Base-by-base conservation (phyloP, 768 basidiomycete species). In the Trametes meyenii region DNA sequence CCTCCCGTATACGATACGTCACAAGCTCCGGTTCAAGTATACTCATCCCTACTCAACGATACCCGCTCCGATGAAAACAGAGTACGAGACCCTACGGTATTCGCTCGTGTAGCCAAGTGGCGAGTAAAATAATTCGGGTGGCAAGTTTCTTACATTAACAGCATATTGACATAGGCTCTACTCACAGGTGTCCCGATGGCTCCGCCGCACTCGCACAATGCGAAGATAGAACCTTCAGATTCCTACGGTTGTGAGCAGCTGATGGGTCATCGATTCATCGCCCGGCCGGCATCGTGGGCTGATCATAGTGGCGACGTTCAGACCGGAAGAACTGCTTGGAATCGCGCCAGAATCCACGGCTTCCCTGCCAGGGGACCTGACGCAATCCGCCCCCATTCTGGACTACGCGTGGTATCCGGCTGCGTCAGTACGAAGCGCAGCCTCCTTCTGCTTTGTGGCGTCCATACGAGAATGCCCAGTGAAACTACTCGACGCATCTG, bases 391-490 rank as follows among this genome's bases (percentile, higher is more conserved):
- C 0, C 84, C 94, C 0, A 83, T 96, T 38, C 81, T 94, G 38
- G 91, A 94, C 57, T 89, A 85, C 64, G 61, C 80, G 17, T 98
- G 96, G 95, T 96, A 90, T 69, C 95, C 96, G 0, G 78, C 82
- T 0, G 95, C 95, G 0, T 83, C 84, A 0, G 66, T 73, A 1
- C 67, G 70, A 7, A 78, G 86, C 45, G 83, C 85, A 0, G 81
- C 87, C 0, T 79, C 87, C 1, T 97, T 84, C 71, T 96, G 94
- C 72, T 95, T 95, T 70, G 76, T 93, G 0, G 83, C 90, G 0
- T 94, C 90, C 6, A 85, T 96, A 7, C 83, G 92, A 24, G 94
- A 96, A 71, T 84, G 84, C 45, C 95, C 96, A 0, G 84, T 98
- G 1, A 89, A 92, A 66, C 77, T 98, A 14, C 75, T 97, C 0